Evolutionary conservation across 208 protist genomes (phyloP), one percentile per base, ranked within the genome.

Genomic region (Crithidia brevicula): DNA sequence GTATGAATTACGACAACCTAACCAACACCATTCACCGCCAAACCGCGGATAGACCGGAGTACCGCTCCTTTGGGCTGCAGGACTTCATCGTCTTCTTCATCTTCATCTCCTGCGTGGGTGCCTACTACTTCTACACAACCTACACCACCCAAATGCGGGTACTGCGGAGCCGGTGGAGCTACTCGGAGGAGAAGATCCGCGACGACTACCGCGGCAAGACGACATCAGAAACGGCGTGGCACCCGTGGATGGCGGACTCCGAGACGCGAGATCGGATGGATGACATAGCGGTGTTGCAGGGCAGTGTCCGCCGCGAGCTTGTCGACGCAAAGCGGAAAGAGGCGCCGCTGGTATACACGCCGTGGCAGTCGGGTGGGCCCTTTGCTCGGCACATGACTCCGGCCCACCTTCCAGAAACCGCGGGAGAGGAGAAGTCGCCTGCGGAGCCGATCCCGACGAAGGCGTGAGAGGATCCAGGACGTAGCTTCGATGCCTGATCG

Each of bases 11-110:
- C 67, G 85, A 91, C 49, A 79, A 92, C 4, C 66, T 91, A 71
- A 92, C 83, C 11, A 88, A 90, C 47, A 92, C 86, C 7, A 93
- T 94, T 73, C 86, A 93, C 61, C 77, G 86, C 11, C 80, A 96
- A 50, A 91, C 86, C 3, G 72, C 83, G 2, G 89, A 90, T 52
- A 69, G 75, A 11, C 66, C 69, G 18, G 88, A 96, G 71, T 83
- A 89, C 68, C 79, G 91, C 49, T 87, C 84, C 56, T 93, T 94
- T 53, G 66, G 85, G 16, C 10, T 82, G 16, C 73, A 74, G 42
- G 91, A 96, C 72, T 82, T 92, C 56, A 71, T 58, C 20, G 67
- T 94, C 28, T 92, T 94, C 60, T 51, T 92, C n/a, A 1, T 75
- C 11, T 90, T 89, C 60, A 53, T 91, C 18, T 34, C 60, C 20